Percentiles rank a stretch among this genome's conserved stretches.
Evolutionary conservation across 495 filamentous ascomycete genomes (phyloP).

Genomic region (Sphaerosporella brunnea): DNA sequence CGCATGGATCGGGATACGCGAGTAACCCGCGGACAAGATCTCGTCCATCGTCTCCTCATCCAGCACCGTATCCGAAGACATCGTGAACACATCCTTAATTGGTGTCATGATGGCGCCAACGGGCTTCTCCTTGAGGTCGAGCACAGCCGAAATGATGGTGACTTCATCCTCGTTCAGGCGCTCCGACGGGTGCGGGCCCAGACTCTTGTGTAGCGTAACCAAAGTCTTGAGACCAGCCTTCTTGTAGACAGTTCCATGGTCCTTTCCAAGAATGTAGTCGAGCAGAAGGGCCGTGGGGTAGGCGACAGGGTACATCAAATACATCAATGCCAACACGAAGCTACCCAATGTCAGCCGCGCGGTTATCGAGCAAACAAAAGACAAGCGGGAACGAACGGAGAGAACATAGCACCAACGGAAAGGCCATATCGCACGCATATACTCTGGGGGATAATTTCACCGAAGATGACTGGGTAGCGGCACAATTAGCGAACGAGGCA

Average conservation of each 20-base stretch:
- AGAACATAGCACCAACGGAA: slow-evolving; percentile 89
- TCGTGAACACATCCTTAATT: slow-evolving; percentile 89
- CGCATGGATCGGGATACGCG: slow-evolving; percentile 81
- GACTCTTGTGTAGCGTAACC: slow-evolving; percentile 78
- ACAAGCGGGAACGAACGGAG: slow-evolving; percentile 31
- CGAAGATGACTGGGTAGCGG: slow-evolving; percentile 95
- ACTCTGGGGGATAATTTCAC: slow-evolving; percentile 87
- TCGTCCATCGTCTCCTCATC: slow-evolving; percentile 84
- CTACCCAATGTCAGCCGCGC: slow-evolving; percentile 3
- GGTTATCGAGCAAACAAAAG: no score
- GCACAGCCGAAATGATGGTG: slow-evolving; percentile 90
- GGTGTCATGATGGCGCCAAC: slow-evolving; percentile 95
- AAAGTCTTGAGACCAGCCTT: slow-evolving; percentile 82
- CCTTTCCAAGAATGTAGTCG: slow-evolving; percentile 71
- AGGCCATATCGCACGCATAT: slow-evolving; percentile 92
- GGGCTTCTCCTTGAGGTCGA: slow-evolving; percentile 90
- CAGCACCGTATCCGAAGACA: slow-evolving; percentile 78
- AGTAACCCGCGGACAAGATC: slow-evolving; percentile 85
- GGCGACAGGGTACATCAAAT: slow-evolving; percentile 65
- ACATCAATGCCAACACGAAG: slow-evolving; percentile 78
- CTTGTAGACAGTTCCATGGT: slow-evolving; percentile 89
- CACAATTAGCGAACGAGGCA: no score
- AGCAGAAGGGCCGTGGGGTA: slow-evolving; percentile 84
- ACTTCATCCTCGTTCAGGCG: slow-evolving; percentile 94
- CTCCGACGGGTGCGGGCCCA: slow-evolving; percentile 65